A percentile compares a stretch with the other conserved stretches of the same genome.
Evolutionary conservation across 2,329 filamentous ascomycete genomes (phyloP).

Genomic region (Juglanconis sp.): DNA sequence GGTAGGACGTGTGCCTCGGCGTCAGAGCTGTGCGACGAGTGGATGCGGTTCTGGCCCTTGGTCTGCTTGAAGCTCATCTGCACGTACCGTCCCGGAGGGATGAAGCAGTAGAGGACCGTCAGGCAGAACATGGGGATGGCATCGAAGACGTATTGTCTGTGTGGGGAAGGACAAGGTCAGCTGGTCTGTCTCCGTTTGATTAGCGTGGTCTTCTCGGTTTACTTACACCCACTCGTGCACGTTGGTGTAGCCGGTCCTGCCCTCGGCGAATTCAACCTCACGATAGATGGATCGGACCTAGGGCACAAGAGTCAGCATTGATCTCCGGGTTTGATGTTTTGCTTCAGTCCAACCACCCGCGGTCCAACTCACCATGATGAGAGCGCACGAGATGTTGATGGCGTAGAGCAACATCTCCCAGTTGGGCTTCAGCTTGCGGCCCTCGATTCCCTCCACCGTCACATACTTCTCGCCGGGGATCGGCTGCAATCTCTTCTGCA

Average conservation of each 20-base stretch:
- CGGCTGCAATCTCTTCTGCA: slow-evolving; percentile 27
- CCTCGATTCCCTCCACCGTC: slow-evolving; percentile 20
- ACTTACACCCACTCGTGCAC: slow-evolving; percentile 30
- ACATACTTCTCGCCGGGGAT: slow-evolving; percentile 32
- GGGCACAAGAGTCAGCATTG: background rate
- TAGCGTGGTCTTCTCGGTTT: background rate
- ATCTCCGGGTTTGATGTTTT: background rate
- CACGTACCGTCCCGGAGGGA: slow-evolving; percentile 30
- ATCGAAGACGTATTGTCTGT: slow-evolving; percentile 29
- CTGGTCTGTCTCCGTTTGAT: background rate
- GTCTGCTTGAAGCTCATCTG: slow-evolving; percentile 30
- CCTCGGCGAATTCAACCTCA: slow-evolving; percentile 20
- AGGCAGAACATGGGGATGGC: slow-evolving; percentile 29
- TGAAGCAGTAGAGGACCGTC: slow-evolving; percentile 25
- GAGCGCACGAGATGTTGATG: slow-evolving; percentile 26
- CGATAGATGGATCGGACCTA: slow-evolving; percentile 21
- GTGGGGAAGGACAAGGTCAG: slow-evolving; percentile 13
- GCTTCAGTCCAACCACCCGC: background rate
- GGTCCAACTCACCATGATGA: slow-evolving; percentile 28
- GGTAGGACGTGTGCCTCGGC: slow-evolving; percentile 4
- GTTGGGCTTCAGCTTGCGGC: slow-evolving; percentile 24
- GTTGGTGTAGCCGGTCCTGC: slow-evolving; percentile 22
- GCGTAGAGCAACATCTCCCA: slow-evolving; percentile 36
- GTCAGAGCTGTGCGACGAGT: slow-evolving; percentile 1
- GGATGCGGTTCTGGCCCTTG: slow-evolving; percentile 15